Evolutionary conservation across 176 grass and related monocot species (phyloP).

Genomic region (Puya raimondii): DNA sequence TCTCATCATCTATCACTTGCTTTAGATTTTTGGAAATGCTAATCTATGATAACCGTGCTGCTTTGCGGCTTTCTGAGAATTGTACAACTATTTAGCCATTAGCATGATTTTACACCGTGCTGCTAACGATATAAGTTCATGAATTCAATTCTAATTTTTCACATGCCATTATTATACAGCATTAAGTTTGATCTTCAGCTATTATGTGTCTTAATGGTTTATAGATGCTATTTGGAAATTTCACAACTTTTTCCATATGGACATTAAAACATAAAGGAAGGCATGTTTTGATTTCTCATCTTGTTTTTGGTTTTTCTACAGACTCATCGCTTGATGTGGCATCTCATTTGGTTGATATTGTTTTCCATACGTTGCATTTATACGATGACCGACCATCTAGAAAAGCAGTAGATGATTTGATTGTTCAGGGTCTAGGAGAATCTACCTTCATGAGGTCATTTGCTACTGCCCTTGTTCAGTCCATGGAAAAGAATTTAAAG

Average conservation of each 20-base stretch:
- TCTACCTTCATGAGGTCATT: conserved; percentile 72
- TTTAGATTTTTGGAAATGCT: too few species aligned
- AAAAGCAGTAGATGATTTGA: conserved; percentile 78
- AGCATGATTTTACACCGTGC: too few species aligned
- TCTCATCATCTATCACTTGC: too few species aligned
- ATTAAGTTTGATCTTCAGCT: too few species aligned
- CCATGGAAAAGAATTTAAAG: conserved; percentile 80
- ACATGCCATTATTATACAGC: too few species aligned
- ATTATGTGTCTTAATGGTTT: too few species aligned
- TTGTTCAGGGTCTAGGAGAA: conserved; percentile 56
- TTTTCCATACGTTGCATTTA: conserved; percentile 75
- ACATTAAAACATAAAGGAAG: not conserved
- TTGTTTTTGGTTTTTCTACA: conserved; percentile 21
- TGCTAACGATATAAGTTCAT: not conserved
- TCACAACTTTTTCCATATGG: not conserved
- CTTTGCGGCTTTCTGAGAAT: too few species aligned
- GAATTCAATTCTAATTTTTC: too few species aligned
- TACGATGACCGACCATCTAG: conserved; percentile 88
- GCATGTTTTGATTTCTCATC: conserved; percentile 3
- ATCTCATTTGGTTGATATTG: conserved; percentile 53
- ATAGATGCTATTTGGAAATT: too few species aligned
- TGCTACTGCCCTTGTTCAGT: conserved; percentile 64
- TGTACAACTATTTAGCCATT: too few species aligned
- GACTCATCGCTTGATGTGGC: conserved; percentile 39
- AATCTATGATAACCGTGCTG: too few species aligned